Base-by-base conservation (phyloP, 2,329 filamentous ascomycete species). In the Acephala macrosclerotiorum region DNA sequence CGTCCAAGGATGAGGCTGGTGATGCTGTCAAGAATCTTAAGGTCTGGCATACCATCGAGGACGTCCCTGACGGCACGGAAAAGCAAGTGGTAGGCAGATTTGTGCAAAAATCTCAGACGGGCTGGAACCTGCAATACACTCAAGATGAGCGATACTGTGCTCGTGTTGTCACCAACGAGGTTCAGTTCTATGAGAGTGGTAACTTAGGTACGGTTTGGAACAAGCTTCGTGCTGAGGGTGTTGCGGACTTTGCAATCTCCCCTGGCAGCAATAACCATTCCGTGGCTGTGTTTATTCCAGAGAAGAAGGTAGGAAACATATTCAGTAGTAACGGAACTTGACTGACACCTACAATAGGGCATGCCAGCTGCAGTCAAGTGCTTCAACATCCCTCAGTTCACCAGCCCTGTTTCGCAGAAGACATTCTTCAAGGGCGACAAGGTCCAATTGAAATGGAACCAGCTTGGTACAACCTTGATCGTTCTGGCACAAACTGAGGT, bases 351-450 rank as follows among this genome's bases (percentile, higher is more conserved):
- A 26, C 61, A 63, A n/a, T 71, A 97, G 92, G 95, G 96, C 60
- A 92, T 94, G 87, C 96, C 96, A 40, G 94, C 96, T 62, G 88
- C 92, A 1, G 94, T 98, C 79, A 97, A 96, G 81, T 92, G 98
- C 67, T 99, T 91, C 83, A 93, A 95, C 72, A 92, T 98, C 40
- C 95, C 96, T 49, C 86, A 96, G 73, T 98, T 98, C 81, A 86
- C 81, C 69, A 83, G 83, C 61, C 90, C 94, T 4, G 89, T 97
- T 58, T 97, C 95, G 45, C 95, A 98, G 79, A 99, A 99, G 89
- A 97, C 91, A 1, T 99, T 99, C 78, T 99, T 94, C 88, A 99
- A 99, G 84, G 94, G 94, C 70, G 96, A 99, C 84, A 98, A 98
- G 84, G 95, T 99, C 57, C 94, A 97, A 80, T 84, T 99, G 77